phyloP scores from a whole-genome alignment of 2,329 filamentous ascomycete genomes.

The Didymosphaeria variabile region DNA sequence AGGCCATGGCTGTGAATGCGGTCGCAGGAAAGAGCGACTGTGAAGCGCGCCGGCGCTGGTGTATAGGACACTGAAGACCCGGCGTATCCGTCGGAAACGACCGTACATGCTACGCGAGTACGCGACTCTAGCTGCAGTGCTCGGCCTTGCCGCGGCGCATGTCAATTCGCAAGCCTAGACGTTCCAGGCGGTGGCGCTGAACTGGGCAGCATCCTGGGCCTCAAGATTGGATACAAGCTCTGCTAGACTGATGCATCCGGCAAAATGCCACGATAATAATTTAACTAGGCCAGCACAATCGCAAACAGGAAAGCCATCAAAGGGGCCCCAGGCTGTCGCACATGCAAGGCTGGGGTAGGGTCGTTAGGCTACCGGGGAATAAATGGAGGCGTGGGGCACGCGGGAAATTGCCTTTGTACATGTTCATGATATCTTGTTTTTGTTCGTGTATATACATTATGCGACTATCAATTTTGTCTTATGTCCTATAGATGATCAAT shows the following conservation, averaged over 20 bases:
- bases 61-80: background rate
- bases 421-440: background rate
- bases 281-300: background rate
- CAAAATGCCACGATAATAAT: background rate
- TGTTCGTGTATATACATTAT: slow-evolving; percentile 8
- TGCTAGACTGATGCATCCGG: background rate
- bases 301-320: background rate
- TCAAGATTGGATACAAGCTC: background rate
- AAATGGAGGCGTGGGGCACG: slow-evolving; percentile 13
- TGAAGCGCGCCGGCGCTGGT: background rate
- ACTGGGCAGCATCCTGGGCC: slow-evolving; percentile 14
- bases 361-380: slow-evolving; percentile 10
- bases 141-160: slow-evolving; percentile 15
- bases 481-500: background rate
- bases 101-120: slow-evolving; percentile 4
- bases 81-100: background rate
- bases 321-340: background rate
- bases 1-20: slow-evolving; percentile 15
- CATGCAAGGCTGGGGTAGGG: slow-evolving; percentile 2
- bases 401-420: background rate
- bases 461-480: background rate
- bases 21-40: slow-evolving; percentile 3
- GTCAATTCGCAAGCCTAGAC: slow-evolving; percentile 17
- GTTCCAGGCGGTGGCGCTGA: slow-evolving; percentile 14
- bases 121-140: background rate